Percentiles rank a stretch among this genome's conserved stretches.
These are phyloP conservation scores for Conidiobolus incongruus DNA, from an alignment of 371 early-diverging fungal species.

Conservation along the genomic window DNA sequence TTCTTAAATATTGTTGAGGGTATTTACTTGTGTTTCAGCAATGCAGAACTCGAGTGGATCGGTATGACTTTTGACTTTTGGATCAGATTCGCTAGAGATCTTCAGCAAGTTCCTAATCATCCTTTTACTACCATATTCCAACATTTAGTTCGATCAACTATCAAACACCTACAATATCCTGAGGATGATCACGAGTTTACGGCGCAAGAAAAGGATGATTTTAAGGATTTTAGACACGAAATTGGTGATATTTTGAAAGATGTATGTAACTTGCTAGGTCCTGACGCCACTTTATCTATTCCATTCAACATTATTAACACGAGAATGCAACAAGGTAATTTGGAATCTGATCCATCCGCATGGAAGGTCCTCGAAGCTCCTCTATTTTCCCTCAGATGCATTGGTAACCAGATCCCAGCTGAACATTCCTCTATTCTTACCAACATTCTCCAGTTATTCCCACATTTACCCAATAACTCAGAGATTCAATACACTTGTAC, in stretches of 20 bases:
- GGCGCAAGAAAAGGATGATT: slow-evolving; percentile 76
- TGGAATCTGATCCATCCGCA: slow-evolving; percentile 14
- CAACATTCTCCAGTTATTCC: slow-evolving; percentile 67
- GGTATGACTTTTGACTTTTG: slow-evolving; percentile 71
- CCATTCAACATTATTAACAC: slow-evolving; percentile 24
- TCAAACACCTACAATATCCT: slow-evolving; percentile 63
- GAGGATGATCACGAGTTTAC: slow-evolving; percentile 39
- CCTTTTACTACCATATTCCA: slow-evolving; percentile 51
- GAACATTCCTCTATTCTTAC: slow-evolving; percentile 55
- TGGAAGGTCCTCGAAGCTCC: slow-evolving; percentile 94
- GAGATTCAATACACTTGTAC: slow-evolving; percentile 86
- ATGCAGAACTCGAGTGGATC: slow-evolving; percentile 41
- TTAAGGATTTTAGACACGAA: slow-evolving; percentile 79
- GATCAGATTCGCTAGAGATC: slow-evolving; percentile 43
- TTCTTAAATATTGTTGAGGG: slow-evolving; percentile 50
- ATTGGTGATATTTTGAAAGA: slow-evolving; percentile 96
- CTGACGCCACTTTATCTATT: slow-evolving; percentile 39
- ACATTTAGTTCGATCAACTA: slow-evolving; percentile 52
- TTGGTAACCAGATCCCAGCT: slow-evolving; percentile 60
- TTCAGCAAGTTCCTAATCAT: slow-evolving; percentile 22
- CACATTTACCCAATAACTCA: slow-evolving; percentile 64
- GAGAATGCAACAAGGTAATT: slow-evolving; percentile 9
- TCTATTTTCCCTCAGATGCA: slow-evolving; percentile 72
- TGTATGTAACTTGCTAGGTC: slow-evolving; percentile 62
- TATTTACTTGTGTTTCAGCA: slow-evolving; percentile 41